Conservation (phyloP, 176 grass and related monocot species). For the Musa itinerans region DNA sequence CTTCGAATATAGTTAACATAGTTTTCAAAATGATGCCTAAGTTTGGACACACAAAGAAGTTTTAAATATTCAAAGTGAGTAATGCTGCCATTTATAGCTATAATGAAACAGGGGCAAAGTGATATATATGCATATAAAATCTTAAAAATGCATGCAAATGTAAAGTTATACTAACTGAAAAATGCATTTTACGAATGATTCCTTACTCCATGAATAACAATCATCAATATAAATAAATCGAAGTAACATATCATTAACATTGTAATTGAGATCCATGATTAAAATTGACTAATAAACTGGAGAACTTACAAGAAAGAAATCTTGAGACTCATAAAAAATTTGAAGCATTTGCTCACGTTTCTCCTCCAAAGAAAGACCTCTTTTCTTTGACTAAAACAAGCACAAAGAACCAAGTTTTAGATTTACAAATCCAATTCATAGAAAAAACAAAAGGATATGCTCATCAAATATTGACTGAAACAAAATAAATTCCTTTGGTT, state of each 20-base stretch:
- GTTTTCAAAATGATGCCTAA: not conserved
- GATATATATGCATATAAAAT: not conserved
- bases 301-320: slow-evolving; percentile 71
- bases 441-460: too few species aligned
- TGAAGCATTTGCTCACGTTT: slow-evolving; percentile 98
- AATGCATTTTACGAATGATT: not conserved
- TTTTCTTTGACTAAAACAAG: slow-evolving; percentile 79
- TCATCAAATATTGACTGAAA: too few species aligned
- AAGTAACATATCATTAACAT: not conserved
- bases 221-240: not conserved
- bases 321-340: slow-evolving; percentile 77
- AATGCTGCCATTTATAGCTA: not conserved
- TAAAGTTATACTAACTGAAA: not conserved
- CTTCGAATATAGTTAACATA: not conserved
- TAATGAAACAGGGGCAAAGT: not conserved
- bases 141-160: not conserved
- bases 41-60: not conserved
- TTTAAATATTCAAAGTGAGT: not conserved
- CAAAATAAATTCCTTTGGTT: too few species aligned
- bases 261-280: not conserved
- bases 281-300: not conserved
- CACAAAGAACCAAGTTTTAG: slow-evolving; percentile 5
- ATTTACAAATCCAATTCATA: too few species aligned
- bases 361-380: slow-evolving; percentile 89
- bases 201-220: not conserved